Percentiles rank a stretch among this genome's conserved stretches.
Evolutionary conservation across 2,329 filamentous ascomycete species (phyloP).

Genomic region (Neocucurbitaria cava): DNA sequence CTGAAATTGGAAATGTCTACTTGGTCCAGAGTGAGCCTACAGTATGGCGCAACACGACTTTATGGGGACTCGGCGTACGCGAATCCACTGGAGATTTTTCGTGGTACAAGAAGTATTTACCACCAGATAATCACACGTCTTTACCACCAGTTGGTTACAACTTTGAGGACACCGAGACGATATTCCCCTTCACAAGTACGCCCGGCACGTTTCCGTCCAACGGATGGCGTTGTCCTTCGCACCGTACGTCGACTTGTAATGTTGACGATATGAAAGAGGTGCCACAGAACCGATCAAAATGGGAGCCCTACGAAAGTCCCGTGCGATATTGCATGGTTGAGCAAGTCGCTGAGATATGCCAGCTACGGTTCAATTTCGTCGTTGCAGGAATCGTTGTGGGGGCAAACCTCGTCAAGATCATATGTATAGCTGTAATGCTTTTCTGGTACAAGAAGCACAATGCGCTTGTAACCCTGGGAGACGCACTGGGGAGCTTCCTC

Average conservation of each 20-base stretch:
- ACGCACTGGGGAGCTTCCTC: conserved; percentile 29
- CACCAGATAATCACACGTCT: neutral
- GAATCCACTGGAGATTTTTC: neutral
- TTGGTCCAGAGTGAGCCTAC: conserved; percentile 11
- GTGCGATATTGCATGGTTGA: conserved; percentile 30
- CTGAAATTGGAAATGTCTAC: conserved; percentile 17
- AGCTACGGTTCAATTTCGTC: conserved; percentile 34
- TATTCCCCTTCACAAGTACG: conserved; percentile 5
- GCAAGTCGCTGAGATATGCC: conserved; percentile 26
- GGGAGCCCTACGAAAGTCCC: conserved; percentile 10
- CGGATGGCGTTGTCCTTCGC: conserved; percentile 19
- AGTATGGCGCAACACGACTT: conserved; percentile 8
- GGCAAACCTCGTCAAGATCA: conserved; percentile 13
- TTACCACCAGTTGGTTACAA: neutral
- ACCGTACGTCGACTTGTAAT: conserved; percentile 2
- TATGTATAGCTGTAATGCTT: conserved; percentile 16
- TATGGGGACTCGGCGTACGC: neutral
- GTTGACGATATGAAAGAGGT: conserved; percentile 9
- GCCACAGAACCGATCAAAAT: conserved; percentile 8
- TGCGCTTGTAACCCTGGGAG: conserved; percentile 29
- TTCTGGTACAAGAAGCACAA: conserved; percentile 10
- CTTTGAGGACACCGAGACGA: neutral
- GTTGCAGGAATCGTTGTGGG: conserved; percentile 23
- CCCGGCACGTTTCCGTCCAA: conserved; percentile 14
- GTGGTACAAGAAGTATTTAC: neutral